Evolutionary conservation across 139 green algal genomes (phyloP), one percentile per base, ranked within the genome.

Genomic region (Yamagishiella unicocca): DNA sequence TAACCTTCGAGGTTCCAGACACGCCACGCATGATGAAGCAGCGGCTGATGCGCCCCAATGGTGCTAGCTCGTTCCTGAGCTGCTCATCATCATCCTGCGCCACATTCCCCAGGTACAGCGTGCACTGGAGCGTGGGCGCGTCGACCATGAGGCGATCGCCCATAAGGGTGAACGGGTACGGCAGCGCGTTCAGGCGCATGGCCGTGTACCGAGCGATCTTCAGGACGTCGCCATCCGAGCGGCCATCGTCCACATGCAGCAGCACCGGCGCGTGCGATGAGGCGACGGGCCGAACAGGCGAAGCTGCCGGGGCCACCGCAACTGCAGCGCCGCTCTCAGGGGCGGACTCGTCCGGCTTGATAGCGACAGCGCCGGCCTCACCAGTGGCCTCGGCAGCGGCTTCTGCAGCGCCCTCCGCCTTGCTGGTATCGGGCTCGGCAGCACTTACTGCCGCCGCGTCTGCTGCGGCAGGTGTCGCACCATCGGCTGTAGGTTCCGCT

Each of bases 61-160:
- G 19, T 21, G 83, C 84, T 84, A 95, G 68, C 1, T 83, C 68
- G 0, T 27, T n/a, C 29, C 58, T 67, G 64, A 95, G 82, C n/a
- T 40, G 62, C 33, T 82, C 87, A 27, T 93, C 93, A 31, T 71
- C 54, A 2, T 94, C 90, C 3, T 62, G 43, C 1, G 55, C 82
- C 54, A 95, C 61, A 74, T 96, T 96, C 46, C 91, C 79, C 64
- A 96, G 82, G 82, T 94, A 96, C 54, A 96, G 72, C 70, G 83
- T 89, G 66, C 90, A 81, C 68, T 90, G 40, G 42, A 88, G 31
- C 8, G 27, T 33, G 21, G 88, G 77, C 37, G 85, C 89, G 68
- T 93, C 90, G 53, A 94, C 77, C 35, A 74, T 70, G 43, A 93
- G 88, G 25, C 77, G 66, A 55, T 91, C 82, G 38, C 86, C 89